phyloP scores from a whole-genome alignment of 2,329 filamentous ascomycete species.

The Pseudopithomyces maydicus region DNA sequence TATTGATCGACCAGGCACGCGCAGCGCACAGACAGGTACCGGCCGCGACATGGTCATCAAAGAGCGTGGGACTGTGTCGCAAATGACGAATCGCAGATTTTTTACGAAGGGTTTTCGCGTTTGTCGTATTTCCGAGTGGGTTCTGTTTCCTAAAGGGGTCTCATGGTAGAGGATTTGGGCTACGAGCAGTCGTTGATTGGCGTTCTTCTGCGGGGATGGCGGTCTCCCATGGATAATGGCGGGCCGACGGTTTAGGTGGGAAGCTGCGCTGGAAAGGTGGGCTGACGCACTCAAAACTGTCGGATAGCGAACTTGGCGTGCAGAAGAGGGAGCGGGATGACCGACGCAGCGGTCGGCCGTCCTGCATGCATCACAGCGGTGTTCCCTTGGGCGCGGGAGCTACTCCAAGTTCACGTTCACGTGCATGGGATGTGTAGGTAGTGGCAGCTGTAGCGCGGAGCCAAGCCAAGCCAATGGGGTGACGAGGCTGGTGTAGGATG shows the following conservation, averaged over 20 bases:
- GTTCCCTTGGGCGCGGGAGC: neutral
- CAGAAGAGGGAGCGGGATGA: slow-evolving; percentile 6
- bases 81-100: neutral
- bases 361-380: neutral
- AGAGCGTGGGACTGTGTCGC: neutral
- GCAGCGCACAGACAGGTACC: slow-evolving; percentile 12
- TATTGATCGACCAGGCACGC: slow-evolving; percentile 16
- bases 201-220: slow-evolving; percentile 3
- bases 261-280: neutral
- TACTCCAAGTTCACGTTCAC: neutral
- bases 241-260: slow-evolving; percentile 6
- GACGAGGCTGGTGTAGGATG: neutral
- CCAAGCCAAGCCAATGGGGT: neutral
- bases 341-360: slow-evolving; percentile 5
- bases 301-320: slow-evolving; percentile 13
- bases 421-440: neutral
- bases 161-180: neutral
- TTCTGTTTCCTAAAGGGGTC: slow-evolving; percentile 1
- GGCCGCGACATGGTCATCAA: neutral
- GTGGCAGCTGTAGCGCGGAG: neutral
- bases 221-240: slow-evolving; percentile 1
- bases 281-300: slow-evolving; percentile 2
- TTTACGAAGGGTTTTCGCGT: neutral
- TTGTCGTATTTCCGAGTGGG: neutral
- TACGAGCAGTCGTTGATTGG: neutral